A percentile compares a stretch with the other conserved stretches of the same genome.
Conservation (phyloP, 2,329 filamentous ascomycete species). For the Calycina herbarum region DNA sequence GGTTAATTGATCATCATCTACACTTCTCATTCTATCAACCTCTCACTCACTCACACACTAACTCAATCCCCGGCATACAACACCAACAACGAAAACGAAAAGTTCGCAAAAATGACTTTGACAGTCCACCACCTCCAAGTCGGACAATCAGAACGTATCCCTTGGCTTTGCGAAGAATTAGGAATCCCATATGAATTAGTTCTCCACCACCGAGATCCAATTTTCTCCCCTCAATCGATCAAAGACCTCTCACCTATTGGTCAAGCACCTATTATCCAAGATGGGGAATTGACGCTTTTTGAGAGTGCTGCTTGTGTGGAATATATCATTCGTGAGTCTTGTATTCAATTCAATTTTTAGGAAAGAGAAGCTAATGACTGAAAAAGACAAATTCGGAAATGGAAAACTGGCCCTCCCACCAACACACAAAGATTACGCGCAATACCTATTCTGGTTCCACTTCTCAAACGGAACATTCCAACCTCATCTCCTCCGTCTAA, state of each 20-base stretch:
- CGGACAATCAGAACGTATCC: slow-evolving; percentile 64
- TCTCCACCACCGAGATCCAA: slow-evolving; percentile 45
- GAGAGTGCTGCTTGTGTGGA: slow-evolving; percentile 62
- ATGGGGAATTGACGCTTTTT: slow-evolving; percentile 54
- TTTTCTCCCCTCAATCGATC: slow-evolving; percentile 42
- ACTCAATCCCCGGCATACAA: neutral
- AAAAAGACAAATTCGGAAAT: slow-evolving; percentile 44
- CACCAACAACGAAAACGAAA: neutral
- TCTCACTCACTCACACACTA: neutral
- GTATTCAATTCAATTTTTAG: neutral
- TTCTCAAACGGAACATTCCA: slow-evolving; percentile 51
- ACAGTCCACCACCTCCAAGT: slow-evolving; percentile 54
- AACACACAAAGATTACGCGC: slow-evolving; percentile 50
- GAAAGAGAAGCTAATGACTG: neutral
- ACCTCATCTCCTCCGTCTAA: slow-evolving; percentile 38
- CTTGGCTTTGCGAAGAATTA: slow-evolving; percentile 67
- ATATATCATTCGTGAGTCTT: slow-evolving; percentile 41
- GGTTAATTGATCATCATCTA: too few species aligned
- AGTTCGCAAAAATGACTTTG: slow-evolving; percentile 29
- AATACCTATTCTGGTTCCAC: slow-evolving; percentile 67
- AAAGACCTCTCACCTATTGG: slow-evolving; percentile 51
- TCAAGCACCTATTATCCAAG: slow-evolving; percentile 60
- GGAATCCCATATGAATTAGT: slow-evolving; percentile 52
- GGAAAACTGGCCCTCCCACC: slow-evolving; percentile 50
- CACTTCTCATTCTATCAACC: neutral